Evolutionary conservation across 2,329 filamentous ascomycete species (phyloP).

Genomic region (Arthrobotrys conoides): DNA sequence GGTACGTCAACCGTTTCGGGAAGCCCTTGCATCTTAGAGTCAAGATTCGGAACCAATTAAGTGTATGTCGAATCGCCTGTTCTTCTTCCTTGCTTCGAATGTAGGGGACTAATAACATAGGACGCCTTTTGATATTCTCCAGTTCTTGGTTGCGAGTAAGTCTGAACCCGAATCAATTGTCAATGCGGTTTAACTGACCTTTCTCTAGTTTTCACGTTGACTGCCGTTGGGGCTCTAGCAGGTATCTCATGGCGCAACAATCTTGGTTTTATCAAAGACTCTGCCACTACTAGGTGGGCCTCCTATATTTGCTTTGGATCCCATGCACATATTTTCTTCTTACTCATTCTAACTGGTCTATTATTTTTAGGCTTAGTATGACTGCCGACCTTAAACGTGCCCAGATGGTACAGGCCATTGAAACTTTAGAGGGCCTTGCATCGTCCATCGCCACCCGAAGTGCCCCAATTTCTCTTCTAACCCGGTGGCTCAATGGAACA

Average conservation of each 20-base stretch:
- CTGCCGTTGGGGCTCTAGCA: conserved; percentile 50
- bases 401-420: conserved; percentile 55
- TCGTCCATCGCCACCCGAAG: conserved; percentile 57
- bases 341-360: not conserved
- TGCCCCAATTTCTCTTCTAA: conserved; percentile 47
- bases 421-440: conserved; percentile 54
- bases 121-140: not conserved
- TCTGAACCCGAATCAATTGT: not conserved
- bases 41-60: conserved; percentile 59
- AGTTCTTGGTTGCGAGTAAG: conserved; percentile 59
- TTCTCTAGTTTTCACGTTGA: conserved; percentile 53
- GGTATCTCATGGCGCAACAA: conserved; percentile 60
- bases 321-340: not conserved
- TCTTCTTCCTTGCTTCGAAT: not conserved
- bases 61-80: conserved; percentile 29
- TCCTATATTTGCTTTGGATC: not conserved
- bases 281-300: conserved; percentile 43
- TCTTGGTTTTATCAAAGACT: conserved; percentile 58
- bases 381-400: conserved; percentile 58
- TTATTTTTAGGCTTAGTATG: conserved; percentile 38
- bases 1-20: conserved; percentile 35
- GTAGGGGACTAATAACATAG: not conserved
- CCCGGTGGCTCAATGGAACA: conserved; percentile 33
- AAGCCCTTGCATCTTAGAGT: conserved; percentile 49
- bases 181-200: not conserved